Evolutionary conservation across 2,329 filamentous ascomycete genomes (phyloP), one percentile per base, ranked within the genome.

Genomic region (Plectosphaerella sp.): DNA sequence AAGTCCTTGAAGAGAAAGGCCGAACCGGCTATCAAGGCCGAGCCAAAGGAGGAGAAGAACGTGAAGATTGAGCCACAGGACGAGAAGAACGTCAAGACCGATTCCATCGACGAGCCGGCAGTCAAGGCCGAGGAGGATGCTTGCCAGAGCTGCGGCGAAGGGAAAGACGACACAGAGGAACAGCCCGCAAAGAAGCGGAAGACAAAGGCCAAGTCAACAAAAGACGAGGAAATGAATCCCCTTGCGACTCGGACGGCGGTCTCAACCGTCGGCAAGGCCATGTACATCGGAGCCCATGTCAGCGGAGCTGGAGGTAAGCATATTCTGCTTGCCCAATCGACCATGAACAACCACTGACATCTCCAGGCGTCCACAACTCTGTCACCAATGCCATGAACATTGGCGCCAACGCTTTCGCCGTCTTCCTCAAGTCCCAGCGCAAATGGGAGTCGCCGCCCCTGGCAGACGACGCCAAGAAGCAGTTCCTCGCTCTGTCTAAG

Each of bases 341-440:
- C 37, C 18, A 22, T 22, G 22, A 3, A 22, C 22, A 16, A 41
- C 37, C 3, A n/a, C 22, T 22, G 5, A 22, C 22, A 22, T 8
- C 25, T 54, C 39, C 60, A 92, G 89, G 92, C 50, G 89, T 97
- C 1, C 91, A 97, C 52, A 97, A 97, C 68, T 81, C 92, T 0
- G 79, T 97, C 53, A 75, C 78, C 20, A 96, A 96, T 61, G 83
- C 88, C 45, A 66, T 86, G 2, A 81, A 91, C 48, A 91, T 96
- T 58, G 92, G 92, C 50, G 92, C 88, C 57, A 99, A 97, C 66
- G 84, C 92, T 10, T 96, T 97, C 61, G 94, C 94, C 4, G 77
- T 97, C 18, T 99, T 99, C 72, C 79, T 99, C 60, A 97, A 97
- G 67, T 96, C 90, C 0, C 94, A 99, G 69, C 86, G 92, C 51